A percentile compares a stretch with the other conserved stretches of the same genome.
Conservation (phyloP, 2,329 filamentous ascomycete species). For the Lachnellula hyalina region DNA sequence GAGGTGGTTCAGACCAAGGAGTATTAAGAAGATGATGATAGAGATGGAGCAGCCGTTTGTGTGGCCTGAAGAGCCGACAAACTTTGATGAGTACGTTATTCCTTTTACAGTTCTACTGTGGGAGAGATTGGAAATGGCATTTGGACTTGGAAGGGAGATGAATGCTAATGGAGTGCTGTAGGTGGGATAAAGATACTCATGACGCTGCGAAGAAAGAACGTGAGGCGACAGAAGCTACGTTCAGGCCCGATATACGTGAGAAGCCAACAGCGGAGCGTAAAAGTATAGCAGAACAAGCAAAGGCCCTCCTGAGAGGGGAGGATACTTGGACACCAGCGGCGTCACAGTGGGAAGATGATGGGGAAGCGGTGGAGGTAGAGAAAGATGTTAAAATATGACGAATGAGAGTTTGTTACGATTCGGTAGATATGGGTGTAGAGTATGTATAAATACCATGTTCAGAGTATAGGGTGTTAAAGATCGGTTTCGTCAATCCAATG, state of each 20-base stretch:
- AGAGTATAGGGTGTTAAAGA: constrained; percentile 14
- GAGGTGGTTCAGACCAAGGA: constrained; percentile 63
- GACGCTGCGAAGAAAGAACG: constrained; percentile 46
- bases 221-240: constrained; percentile 32
- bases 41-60: constrained; percentile 84
- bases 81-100: constrained; percentile 49
- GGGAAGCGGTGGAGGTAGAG: constrained; percentile 29
- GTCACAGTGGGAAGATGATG: constrained; percentile 38
- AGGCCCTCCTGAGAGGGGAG: constrained; percentile 54
- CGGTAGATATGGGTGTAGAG: constrained; percentile 12
- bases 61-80: constrained; percentile 68
- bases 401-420: constrained; percentile 10
- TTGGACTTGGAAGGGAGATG: background rate
- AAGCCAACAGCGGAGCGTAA: constrained; percentile 34
- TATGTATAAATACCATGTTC: constrained; percentile 18
- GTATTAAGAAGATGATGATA: constrained; percentile 90
- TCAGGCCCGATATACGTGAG: constrained; percentile 27
- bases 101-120: background rate
- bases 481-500: constrained; percentile 34
- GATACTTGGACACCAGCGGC: constrained; percentile 51
- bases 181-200: constrained; percentile 59
- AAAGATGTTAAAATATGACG: constrained; percentile 22
- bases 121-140: constrained; percentile 10
- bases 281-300: constrained; percentile 54
- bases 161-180: constrained; percentile 24